Base-by-base conservation (phyloP, 2,329 filamentous ascomycete species). In the Alternaria novae-zelandiae region DNA sequence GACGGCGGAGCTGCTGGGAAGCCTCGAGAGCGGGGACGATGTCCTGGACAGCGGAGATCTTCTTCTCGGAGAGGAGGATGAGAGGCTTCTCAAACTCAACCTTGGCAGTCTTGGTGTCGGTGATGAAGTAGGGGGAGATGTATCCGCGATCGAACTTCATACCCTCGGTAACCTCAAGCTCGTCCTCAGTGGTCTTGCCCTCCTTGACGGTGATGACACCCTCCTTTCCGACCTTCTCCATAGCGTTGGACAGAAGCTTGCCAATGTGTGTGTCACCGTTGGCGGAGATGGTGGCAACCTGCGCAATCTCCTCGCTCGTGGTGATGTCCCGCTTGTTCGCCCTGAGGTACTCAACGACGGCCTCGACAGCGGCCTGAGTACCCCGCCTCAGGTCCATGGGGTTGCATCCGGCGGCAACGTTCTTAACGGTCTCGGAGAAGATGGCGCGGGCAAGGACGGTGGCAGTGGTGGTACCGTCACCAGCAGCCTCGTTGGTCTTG, bases 221-320 rank as follows among this genome's bases (percentile, higher is more conserved):
- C 87, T 99, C 96, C 89, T 99, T 99, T 84, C 96, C 96, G 69
- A 99, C 96, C 89, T 97, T 97, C 89, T 99, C 96, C 96, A 99
- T 99, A 74, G 96, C 96, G 80, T 90, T 97, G 80, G 96, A 94
- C 82, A 99, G 96, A 80, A 99, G 89, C 84, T 93, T 90, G 76
- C 96, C 96, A 78, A 99, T 93, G 85, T 97, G 94, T 63, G 89
- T 89, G 81, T 99, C 96, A 74, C 96, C 96, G 84, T 99, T 99
- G 82, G 96, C 96, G 74, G 91, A 95, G 85, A 99, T 99, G 76
- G 96, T 98, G 70, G 96, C 96, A 66, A 99, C 96, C 86, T 99
- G 96, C 56, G 95, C 94, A 78, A 99, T 93, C 87, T 99, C 96
- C 77, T 90, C 93, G 80, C 92, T 96, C 61, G 96, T 99, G 75